A percentile compares a stretch with the other conserved stretches of the same genome.
phyloP scores from a whole-genome alignment of 176 grass and related monocot genomes.

The Hyparrhenia diplandra region DNA sequence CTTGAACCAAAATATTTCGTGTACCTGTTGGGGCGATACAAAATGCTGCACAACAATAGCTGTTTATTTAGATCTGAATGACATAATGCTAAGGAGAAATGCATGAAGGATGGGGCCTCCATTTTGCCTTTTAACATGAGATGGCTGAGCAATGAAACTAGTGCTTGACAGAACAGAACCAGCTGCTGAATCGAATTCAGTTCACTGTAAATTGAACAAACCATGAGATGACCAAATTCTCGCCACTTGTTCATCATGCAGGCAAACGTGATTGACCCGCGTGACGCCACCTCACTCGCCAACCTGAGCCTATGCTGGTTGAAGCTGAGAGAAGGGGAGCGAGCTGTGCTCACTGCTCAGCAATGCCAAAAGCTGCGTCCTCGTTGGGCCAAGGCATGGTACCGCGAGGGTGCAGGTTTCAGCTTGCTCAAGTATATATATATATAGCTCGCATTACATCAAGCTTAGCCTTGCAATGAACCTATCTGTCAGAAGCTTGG shows the following conservation, averaged over 20 bases:
- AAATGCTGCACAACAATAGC: neutral
- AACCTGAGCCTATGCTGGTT: neutral
- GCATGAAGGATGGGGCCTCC: neutral
- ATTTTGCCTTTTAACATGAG: too few species aligned
- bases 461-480: neutral
- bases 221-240: neutral
- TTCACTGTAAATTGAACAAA: neutral
- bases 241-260: neutral
- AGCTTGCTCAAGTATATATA: neutral
- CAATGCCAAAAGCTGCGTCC: neutral
- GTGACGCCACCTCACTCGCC: neutral
- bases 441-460: neutral
- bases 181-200: too few species aligned
- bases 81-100: neutral
- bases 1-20: neutral
- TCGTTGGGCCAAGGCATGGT: conserved; percentile 3
- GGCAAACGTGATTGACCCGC: neutral
- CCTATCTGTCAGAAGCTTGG: too few species aligned
- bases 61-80: neutral
- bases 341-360: neutral
- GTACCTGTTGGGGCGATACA: neutral
- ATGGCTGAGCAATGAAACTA: too few species aligned
- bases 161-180: too few species aligned
- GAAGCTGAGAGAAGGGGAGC: neutral
- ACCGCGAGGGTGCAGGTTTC: neutral